Percentiles rank a stretch among this genome's conserved stretches.
Evolutionary conservation across 257 asterid genomes (phyloP).

Genomic region (Mitragyna speciosa): DNA sequence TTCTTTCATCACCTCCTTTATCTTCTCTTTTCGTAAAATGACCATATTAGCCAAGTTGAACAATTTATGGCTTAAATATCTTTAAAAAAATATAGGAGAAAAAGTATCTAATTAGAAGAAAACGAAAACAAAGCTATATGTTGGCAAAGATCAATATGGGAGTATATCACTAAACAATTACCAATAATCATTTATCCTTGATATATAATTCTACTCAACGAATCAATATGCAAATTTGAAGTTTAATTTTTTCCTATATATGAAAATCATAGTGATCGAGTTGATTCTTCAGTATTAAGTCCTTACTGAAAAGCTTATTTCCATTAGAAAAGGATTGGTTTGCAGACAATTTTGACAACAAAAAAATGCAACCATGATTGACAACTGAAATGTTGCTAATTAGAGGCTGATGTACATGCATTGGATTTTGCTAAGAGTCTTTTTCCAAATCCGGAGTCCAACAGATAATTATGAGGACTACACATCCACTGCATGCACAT

Average conservation of each 20-base stretch:
- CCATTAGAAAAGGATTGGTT: background rate
- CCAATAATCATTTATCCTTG: background rate
- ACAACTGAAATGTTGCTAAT: too few relatives aligned
- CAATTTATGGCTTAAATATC: background rate
- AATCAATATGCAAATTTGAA: background rate
- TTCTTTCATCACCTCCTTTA: conserved; percentile 18
- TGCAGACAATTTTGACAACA: background rate
- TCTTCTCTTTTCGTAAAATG: conserved; percentile 1
- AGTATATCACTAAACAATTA: background rate
- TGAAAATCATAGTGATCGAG: background rate
- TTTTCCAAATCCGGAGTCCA: conserved; percentile 71
- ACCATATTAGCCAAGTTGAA: conserved; percentile 16
- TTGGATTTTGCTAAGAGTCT: background rate
- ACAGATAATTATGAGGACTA: conserved; percentile 29
- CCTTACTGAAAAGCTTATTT: too few relatives aligned
- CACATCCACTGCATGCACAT: background rate
- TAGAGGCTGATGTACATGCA: background rate
- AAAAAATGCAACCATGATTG: too few relatives aligned
- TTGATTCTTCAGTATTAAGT: background rate
- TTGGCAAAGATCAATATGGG: too few relatives aligned
- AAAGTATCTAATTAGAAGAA: background rate
- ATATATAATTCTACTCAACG: background rate
- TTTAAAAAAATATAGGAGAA: background rate
- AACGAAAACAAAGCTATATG: background rate
- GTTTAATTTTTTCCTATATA: background rate